Base-by-base conservation (phyloP, 306 rosid species). In the Cicer pinnatifidum region DNA sequence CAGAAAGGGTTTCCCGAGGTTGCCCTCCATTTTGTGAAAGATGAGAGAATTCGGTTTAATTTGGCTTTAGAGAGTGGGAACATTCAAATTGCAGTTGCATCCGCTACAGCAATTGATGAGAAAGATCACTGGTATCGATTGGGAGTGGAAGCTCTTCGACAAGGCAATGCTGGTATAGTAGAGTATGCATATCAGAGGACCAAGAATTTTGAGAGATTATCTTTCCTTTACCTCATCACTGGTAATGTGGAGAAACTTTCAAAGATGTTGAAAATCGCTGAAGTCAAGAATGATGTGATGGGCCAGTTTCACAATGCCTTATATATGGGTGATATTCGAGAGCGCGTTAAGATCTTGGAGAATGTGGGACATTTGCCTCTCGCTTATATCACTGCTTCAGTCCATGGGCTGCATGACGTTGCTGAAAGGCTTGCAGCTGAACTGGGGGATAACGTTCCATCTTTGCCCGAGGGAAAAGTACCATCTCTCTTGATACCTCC, bases 171-270 rank as follows among this genome's bases (percentile, higher is more conserved):
- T 39, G 97, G 98, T 79, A 93, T 87, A 51, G 93, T 90, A 40
- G 98, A 93, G 82, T 93, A 89, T 84, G 97, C 98, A 35, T 93
- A 93, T 80, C 98, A 93, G 88, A 93, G 88, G 82, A 93, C 98
- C 35, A 93, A 90, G 75, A 93, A 89, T 65, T 90, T 90, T 81
- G 97, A 93, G 77, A 90, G 98, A 67, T 77, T 93, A n/a, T 93
- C 98, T 41, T 90, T 93, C 77, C 93, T 93, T 37, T 93, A 93
- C 81, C 98, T 93, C 65, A 67, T 90, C 63, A 93, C 89, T 59
- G 98, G 98, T 81, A 88, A 93, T 67, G 82, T 71, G 40, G 91
- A 90, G 20, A 93, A 90, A 80, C 90, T 93, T 68, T 85, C 97
- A 54, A 93, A 93, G 89, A 93, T 93, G 98, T 84, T 93, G 82